Percentiles rank a stretch among this genome's conserved stretches.
Conservation (phyloP, 2,329 filamentous ascomycete species). For the Ascochyta fabae region DNA sequence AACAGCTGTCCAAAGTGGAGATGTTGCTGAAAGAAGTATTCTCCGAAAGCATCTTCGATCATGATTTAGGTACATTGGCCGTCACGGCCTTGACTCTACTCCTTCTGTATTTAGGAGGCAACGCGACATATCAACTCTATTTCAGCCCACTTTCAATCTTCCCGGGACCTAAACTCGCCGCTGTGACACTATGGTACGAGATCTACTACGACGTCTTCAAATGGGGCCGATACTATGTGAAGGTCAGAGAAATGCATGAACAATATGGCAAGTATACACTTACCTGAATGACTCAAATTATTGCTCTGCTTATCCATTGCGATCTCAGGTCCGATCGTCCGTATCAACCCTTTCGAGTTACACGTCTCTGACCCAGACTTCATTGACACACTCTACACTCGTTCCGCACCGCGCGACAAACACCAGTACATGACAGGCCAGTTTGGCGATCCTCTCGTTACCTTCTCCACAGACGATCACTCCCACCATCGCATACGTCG, state of each 20-base stretch:
- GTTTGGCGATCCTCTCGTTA: not conserved
- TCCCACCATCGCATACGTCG: slow-evolving; percentile 5
- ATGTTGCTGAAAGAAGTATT: no score
- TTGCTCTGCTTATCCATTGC: no score
- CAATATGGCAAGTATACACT: slow-evolving; percentile 30
- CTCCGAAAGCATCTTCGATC: not conserved
- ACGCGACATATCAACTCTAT: slow-evolving; percentile 17
- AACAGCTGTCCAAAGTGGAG: no score
- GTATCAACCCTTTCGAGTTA: slow-evolving; percentile 37
- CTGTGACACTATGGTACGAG: slow-evolving; percentile 32
- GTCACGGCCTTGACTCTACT: not conserved
- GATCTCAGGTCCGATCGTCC: slow-evolving; percentile 35
- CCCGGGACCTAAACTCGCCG: slow-evolving; percentile 34
- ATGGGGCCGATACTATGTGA: slow-evolving; percentile 34
- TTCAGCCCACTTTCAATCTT: slow-evolving; percentile 31
- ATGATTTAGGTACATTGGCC: not conserved
- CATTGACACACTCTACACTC: slow-evolving; percentile 34
- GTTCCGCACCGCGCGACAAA: slow-evolving; percentile 5
- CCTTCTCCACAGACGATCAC: slow-evolving; percentile 1
- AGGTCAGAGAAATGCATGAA: slow-evolving; percentile 40
- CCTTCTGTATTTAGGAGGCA: not conserved
- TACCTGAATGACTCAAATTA: no score
- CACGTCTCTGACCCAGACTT: slow-evolving; percentile 32
- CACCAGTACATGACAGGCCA: not conserved
- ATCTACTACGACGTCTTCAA: slow-evolving; percentile 32